A percentile compares a stretch with the other conserved stretches of the same genome.
phyloP scores from a whole-genome alignment of 345 rosid species.

The Bruguiera gymnorhiza region DNA sequence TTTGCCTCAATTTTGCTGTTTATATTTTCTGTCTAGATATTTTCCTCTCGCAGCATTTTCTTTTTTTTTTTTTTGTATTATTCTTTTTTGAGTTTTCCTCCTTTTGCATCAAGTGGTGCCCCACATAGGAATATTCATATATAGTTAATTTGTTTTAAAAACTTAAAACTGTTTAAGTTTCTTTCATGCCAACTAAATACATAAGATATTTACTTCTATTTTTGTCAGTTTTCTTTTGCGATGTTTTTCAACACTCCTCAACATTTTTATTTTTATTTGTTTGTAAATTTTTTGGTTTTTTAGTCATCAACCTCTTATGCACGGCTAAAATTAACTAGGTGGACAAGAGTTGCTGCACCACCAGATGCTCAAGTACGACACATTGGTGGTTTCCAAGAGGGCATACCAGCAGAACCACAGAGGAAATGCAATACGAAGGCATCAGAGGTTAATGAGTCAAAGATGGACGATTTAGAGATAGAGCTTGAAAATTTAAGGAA shows the following conservation, averaged over 20 bases:
- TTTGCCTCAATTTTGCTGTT: no score
- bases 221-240: background rate
- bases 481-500: constrained; percentile 24
- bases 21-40: no score
- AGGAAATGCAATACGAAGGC: constrained; percentile 28
- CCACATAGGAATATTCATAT: no score
- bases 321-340: constrained; percentile 16
- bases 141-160: no score
- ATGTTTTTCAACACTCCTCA: background rate
- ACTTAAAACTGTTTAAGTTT: background rate
- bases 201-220: background rate
- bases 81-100: no score
- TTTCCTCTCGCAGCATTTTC: no score
- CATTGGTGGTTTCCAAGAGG: constrained; percentile 38
- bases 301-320: constrained; percentile 7
- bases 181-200: background rate
- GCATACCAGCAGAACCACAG: constrained; percentile 20
- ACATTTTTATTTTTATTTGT: background rate
- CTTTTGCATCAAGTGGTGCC: no score
- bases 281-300: constrained; percentile 7
- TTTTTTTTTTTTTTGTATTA: no score
- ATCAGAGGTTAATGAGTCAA: constrained; percentile 28
- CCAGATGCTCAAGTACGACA: constrained; percentile 23
- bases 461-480: constrained; percentile 22
- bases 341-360: constrained; percentile 26